Evolutionary conservation across 164 flowering plant genomes (phyloP).

Genomic region (Houttuynia cordata): DNA sequence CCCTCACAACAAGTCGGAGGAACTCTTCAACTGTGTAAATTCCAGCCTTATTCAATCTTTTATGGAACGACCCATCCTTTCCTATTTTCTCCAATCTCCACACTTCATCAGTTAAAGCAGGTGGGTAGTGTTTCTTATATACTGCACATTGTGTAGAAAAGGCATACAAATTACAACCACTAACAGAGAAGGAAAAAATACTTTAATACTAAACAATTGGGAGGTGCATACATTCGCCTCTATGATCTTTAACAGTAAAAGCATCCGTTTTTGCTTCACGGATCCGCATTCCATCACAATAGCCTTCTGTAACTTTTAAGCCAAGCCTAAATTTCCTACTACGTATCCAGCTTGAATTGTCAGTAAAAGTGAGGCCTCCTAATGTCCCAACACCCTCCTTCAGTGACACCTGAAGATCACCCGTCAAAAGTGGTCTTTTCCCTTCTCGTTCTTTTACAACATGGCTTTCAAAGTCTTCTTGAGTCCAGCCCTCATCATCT

Average conservation of each 20-base stretch:
- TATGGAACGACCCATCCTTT: slow-evolving; percentile 92
- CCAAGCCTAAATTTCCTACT: slow-evolving; percentile 94
- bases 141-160: slow-evolving; percentile 28
- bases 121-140: slow-evolving; percentile 96
- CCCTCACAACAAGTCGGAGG: slow-evolving; percentile 65
- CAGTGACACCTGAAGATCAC: slow-evolving; percentile 67
- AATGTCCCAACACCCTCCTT: slow-evolving; percentile 92
- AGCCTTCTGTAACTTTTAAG: slow-evolving; percentile 66
- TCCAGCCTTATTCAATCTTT: slow-evolving; percentile 67
- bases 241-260: slow-evolving; percentile 90
- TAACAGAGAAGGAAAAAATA: background rate
- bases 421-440: slow-evolving; percentile 83
- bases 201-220: background rate
- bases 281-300: slow-evolving; percentile 56
- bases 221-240: slow-evolving; percentile 68
- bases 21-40: slow-evolving; percentile 74
- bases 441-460: slow-evolving; percentile 95
- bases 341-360: slow-evolving; percentile 97
- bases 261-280: slow-evolving; percentile 97
- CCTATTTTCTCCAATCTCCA: slow-evolving; percentile 98
- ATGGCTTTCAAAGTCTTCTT: slow-evolving; percentile 83
- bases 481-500: slow-evolving; percentile 69
- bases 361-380: slow-evolving; percentile 91
- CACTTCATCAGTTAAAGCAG: slow-evolving; percentile 72
- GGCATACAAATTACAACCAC: background rate